Evolutionary conservation across 2,329 filamentous ascomycete species (phyloP), one percentile per base, ranked within the genome.

Genomic region (Fusarium gaditjirri): DNA sequence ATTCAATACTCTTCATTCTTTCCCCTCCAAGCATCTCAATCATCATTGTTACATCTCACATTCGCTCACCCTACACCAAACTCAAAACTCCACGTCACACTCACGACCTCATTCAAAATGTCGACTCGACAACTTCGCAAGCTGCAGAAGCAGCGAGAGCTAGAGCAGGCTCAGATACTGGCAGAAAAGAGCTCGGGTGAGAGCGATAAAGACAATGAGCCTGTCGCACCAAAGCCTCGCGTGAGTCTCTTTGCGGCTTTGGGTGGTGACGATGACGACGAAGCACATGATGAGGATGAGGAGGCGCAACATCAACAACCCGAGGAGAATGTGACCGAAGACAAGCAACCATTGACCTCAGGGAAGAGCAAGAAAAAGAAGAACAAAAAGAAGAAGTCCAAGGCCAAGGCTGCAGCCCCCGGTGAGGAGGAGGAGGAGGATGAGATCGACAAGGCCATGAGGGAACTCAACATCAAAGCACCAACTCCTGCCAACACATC

Each of bases 371-470:
- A 79, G 62, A 84, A 83, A 68, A 82, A 80, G 43, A 80, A 81
- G 59, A 82, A 81, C 63, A 84, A 82, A 68, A 81, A 81, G 73
- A 81, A 81, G 70, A 80, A 79, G 71, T 60, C 64, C 31, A 80
- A 79, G 61, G 61, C 76, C 13, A 75, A 74, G 23, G 56, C 69
- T 33, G 55, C 73, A 25, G 59, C 68, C 39, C 66, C 77, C 33
- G 70, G n/a, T n/a, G n/a, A n/a, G n/a, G n/a, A 80, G 1, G 78
- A 84, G 12, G 73, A 79, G 2, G 79, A 84, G 27, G 87, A 90
- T 64, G 88, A 90, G 70, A 89, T 90, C 57, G 88, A 90, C 71
- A 82, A 82, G 63, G 88, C 86, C 5, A 81, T 90, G 42, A 80
- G 83, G 61, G 85, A 87, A 69, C 81, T 89, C 55, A 84, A 83